Base-by-base conservation (phyloP, 2,329 filamentous ascomycete species). In the Cladorrhinum sp. region DNA sequence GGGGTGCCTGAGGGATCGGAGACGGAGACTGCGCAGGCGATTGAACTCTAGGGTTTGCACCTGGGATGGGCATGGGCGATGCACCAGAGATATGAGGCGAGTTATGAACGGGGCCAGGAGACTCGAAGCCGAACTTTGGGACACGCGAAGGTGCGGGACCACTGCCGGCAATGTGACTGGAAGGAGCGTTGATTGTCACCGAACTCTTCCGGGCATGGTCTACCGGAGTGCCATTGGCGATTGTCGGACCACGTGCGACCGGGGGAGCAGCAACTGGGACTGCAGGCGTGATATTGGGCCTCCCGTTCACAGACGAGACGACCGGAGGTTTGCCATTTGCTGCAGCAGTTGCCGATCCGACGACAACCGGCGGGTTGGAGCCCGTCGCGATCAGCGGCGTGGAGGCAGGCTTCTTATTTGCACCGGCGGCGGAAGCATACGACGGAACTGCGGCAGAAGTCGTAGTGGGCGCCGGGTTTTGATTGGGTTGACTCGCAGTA, bases 21-120 rank as follows among this genome's bases (percentile, higher is more conserved):
- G 91, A 93, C 3, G 95, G 95, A 50, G 93, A 97, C 67, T 90
- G 88, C 53, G 90, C 87, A 5, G 95, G 95, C 50, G 93, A 96
- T 52, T 87, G 87, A 55, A 93, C 84, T 69, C 90, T 86, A 64
- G 89, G 89, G 76, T 79, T 72, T 20, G 61, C 63, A 75, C 82
- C 75, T 71, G 86, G 86, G 76, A 85, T 91, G 75, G 79, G 80
- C 67, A 84, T 88, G 62, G 82, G 84, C 38, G 80, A 82, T 65
- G 84, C 78, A 66, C 76, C 76, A 65, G 77, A 73, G 58, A 79
- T 75, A 69, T 88, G 84, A 13, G 89, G 88, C 53, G 83, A 85
- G 77, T 85, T 90, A 75, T 89, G 85, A 16, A 85, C 81, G 68
- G 85, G 81, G 71, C 83, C 81, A 68, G 86, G 82, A 76, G 89